phyloP scores from a whole-genome alignment of 495 filamentous ascomycete genomes.

The Clavariopsis aquatica region DNA sequence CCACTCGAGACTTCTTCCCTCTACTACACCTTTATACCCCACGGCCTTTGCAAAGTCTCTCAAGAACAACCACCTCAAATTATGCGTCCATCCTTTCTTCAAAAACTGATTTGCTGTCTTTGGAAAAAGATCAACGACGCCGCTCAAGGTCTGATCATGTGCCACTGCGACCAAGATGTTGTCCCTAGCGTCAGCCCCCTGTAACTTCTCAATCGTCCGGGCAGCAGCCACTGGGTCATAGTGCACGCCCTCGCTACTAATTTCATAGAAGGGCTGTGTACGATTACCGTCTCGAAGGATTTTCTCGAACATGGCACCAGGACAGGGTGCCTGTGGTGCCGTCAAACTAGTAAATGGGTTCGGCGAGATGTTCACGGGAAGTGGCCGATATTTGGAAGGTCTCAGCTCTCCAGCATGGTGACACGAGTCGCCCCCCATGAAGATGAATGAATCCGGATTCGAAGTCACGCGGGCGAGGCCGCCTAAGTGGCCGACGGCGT shows the following conservation, averaged over 20 bases:
- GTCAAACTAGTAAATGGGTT: slow-evolving; percentile 36
- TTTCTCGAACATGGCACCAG: slow-evolving; percentile 45
- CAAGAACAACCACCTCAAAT: slow-evolving; percentile 57
- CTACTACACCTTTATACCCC: slow-evolving; percentile 4
- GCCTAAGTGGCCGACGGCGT: slow-evolving; percentile 59
- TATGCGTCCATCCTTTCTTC: slow-evolving; percentile 53
- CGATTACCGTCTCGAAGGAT: slow-evolving; percentile 35
- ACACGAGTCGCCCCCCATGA: slow-evolving; percentile 58
- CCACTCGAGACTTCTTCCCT: background rate
- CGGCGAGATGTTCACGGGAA: background rate
- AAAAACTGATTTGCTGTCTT: slow-evolving; percentile 53
- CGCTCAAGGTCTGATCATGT: slow-evolving; percentile 54
- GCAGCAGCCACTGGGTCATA: slow-evolving; percentile 35
- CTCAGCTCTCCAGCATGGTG: slow-evolving; percentile 59
- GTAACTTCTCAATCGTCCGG: slow-evolving; percentile 5
- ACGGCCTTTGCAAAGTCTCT: slow-evolving; percentile 52
- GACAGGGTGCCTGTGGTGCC: slow-evolving; percentile 42
- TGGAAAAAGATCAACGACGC: slow-evolving; percentile 56
- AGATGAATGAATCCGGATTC: slow-evolving; percentile 53
- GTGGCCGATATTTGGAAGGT: slow-evolving; percentile 52
- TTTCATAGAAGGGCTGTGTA: slow-evolving; percentile 9
- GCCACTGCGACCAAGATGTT: slow-evolving; percentile 56
- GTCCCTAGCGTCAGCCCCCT: slow-evolving; percentile 50
- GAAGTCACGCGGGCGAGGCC: slow-evolving; percentile 56
- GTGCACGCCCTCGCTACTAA: slow-evolving; percentile 33